Percentiles rank a stretch among this genome's conserved stretches.
These are phyloP conservation scores for Pichia sp. DNA, from an alignment of 1,139 yeast genomes.

Conservation along the genomic window DNA sequence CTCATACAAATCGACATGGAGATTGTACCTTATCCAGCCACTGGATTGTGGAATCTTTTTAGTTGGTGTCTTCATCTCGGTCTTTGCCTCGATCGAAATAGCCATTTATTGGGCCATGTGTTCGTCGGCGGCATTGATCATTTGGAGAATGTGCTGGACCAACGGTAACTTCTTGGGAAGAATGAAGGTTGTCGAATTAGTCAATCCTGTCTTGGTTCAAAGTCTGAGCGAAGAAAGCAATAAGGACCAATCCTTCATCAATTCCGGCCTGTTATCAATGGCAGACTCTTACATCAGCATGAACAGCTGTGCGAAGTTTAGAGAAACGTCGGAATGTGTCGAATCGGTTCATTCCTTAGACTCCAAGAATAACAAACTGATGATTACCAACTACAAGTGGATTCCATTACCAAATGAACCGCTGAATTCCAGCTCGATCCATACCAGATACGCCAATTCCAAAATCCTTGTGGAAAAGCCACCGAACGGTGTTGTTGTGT, in stretches of 20 bases:
- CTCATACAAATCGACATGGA: conserved; percentile 60
- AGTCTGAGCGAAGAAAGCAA: neutral
- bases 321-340: neutral
- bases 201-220: conserved; percentile 36
- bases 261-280: conserved; percentile 19
- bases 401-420: conserved; percentile 55
- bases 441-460: conserved; percentile 38
- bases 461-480: conserved; percentile 60
- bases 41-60: conserved; percentile 70
- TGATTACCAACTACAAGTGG: conserved; percentile 60
- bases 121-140: conserved; percentile 69
- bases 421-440: conserved; percentile 21
- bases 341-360: neutral
- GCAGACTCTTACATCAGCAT: conserved; percentile 9
- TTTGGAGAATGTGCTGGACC: conserved; percentile 74
- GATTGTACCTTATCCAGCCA: conserved; percentile 70
- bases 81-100: conserved; percentile 74
- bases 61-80: conserved; percentile 69
- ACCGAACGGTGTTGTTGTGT: conserved; percentile 86
- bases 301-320: conserved; percentile 2
- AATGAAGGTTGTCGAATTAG: conserved; percentile 59
- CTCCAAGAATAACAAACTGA: neutral
- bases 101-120: conserved; percentile 89
- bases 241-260: conserved; percentile 12
- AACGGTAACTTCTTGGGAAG: conserved; percentile 78